phyloP scores from a whole-genome alignment of 2,329 filamentous ascomycete species.

The Colletotrichum viniferum region DNA sequence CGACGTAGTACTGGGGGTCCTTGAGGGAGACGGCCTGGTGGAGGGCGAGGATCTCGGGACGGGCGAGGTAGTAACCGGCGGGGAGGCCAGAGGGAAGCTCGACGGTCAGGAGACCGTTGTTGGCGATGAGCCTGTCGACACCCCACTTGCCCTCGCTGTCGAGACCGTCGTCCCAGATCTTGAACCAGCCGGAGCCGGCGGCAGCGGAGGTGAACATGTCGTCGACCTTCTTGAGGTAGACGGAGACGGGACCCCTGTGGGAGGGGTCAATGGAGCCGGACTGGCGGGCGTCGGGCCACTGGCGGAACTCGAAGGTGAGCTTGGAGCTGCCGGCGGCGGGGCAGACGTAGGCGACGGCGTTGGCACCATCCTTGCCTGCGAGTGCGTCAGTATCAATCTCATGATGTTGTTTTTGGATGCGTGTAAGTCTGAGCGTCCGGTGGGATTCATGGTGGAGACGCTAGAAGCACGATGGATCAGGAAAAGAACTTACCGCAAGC shows the following conservation, averaged over 20 bases:
- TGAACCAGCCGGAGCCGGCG: conserved; percentile 75
- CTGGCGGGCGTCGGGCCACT: conserved; percentile 58
- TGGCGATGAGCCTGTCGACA: conserved; percentile 69
- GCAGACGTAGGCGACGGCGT: conserved; percentile 52
- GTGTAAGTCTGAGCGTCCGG: conserved; percentile 1
- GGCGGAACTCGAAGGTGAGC: conserved; percentile 71
- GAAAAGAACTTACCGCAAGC: conserved; percentile 64
- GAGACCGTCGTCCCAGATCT: conserved; percentile 75
- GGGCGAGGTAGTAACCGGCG: conserved; percentile 72
- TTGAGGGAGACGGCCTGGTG: conserved; percentile 58
- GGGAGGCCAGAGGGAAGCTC: conserved; percentile 65
- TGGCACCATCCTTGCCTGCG: conserved; percentile 47
- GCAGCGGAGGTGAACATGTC: conserved; percentile 58
- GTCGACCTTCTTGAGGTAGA: conserved; percentile 74
- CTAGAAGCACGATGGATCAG: conserved; percentile 13
- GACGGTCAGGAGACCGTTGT: conserved; percentile 67
- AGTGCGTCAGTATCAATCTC: not conserved
- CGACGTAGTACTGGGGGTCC: conserved; percentile 75
- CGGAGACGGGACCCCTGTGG: conserved; percentile 72
- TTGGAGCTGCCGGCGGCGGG: conserved; percentile 55
- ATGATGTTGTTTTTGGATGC: conserved; percentile 8
- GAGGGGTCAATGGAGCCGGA: conserved; percentile 62
- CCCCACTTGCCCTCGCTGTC: conserved; percentile 68
- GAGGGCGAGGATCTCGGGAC: conserved; percentile 72
- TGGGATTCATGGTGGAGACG: conserved; percentile 3